A percentile compares a stretch with the other conserved stretches of the same genome.
Evolutionary conservation across 2,329 filamentous ascomycete genomes (phyloP).

Genomic region (Acarospora socialis): DNA sequence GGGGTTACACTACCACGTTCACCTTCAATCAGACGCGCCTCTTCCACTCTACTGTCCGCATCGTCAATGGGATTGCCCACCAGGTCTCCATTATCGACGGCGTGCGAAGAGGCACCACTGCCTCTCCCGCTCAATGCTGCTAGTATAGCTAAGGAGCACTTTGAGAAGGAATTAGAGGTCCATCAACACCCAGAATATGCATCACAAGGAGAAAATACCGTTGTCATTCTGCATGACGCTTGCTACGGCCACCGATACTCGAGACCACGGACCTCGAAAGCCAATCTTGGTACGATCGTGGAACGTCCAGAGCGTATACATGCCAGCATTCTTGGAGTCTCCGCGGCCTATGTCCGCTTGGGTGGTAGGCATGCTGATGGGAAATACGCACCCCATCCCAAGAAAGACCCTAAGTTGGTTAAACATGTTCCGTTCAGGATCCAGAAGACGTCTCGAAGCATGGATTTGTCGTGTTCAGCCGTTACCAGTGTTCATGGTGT

Average conservation of each 20-base stretch:
- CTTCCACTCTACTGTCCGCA: slow-evolving; percentile 28
- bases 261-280: slow-evolving; percentile 61
- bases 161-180: slow-evolving; percentile 52
- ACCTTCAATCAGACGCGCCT: slow-evolving; percentile 27
- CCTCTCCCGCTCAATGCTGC: slow-evolving; percentile 35
- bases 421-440: slow-evolving; percentile 67
- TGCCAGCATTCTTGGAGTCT: slow-evolving; percentile 67
- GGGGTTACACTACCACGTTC: slow-evolving; percentile 24
- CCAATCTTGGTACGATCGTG: slow-evolving; percentile 64
- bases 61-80: slow-evolving; percentile 21
- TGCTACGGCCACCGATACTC: slow-evolving; percentile 92
- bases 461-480: slow-evolving; percentile 58
- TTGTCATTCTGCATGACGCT: slow-evolving; percentile 81
- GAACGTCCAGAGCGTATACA: slow-evolving; percentile 85
- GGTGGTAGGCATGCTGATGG: slow-evolving; percentile 66
- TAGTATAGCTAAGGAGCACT: slow-evolving; percentile 51
- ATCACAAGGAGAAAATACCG: slow-evolving; percentile 40
- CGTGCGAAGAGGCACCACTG: slow-evolving; percentile 19
- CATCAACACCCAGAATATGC: slow-evolving; percentile 37
- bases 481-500: slow-evolving; percentile 84
- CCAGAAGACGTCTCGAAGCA: slow-evolving; percentile 57
- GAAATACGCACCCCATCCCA: slow-evolving; percentile 50
- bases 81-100: slow-evolving; percentile 26
- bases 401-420: slow-evolving; percentile 39
- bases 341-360: slow-evolving; percentile 79